Evolutionary conservation across 1,139 yeast genomes (phyloP), one percentile per base, ranked within the genome.

Genomic region (Geotrichum cucujoidarum): DNA sequence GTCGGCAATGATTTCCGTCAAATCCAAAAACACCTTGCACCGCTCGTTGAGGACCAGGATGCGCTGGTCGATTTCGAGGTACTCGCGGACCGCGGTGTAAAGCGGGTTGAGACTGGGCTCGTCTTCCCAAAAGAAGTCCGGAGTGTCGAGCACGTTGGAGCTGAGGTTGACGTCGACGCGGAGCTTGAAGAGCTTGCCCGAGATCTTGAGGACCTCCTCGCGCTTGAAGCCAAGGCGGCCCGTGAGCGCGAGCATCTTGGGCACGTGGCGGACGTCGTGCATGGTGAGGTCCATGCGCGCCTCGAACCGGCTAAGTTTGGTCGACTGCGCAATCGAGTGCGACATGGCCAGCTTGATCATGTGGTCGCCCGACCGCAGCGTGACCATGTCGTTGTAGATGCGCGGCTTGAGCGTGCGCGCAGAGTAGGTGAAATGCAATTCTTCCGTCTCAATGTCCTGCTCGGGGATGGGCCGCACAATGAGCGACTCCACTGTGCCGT

Each of bases 271-370:
- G 40, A 92, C 92, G 60, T 90, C 85, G 53, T 82, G 85, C 64
- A 92, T 74, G 52, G 83, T 82, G 40, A 81, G 80, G 16, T 92
- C 87, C 83, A 92, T 89, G 55, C 95, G 73, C 43, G 95, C 86
- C 64, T 92, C 98, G 67, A 92, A 92, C 47, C 92, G 70, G 38
- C 95, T 85, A 29, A 92, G 69, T 63, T 90, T 92, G 0, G 97
- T 90, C 57, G 95, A 90, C 66, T 92, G 98, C 0, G 97, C 97
- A 55, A 92, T 87, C 1, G 98, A 96, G 67, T 92, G 96, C 1
- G 97, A 87, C 79, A 92, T 80, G 10, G 97, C 87, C 51, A 92
- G 71, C 62, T 94, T 90, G 59, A 89, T 88, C 62, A 92, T 75
- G 67, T 90, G 97, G 63, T 90, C 97, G 3, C 95, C 95, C 1